Base-by-base conservation (phyloP, 2,329 filamentous ascomycete species). In the Ophiostoma ips region DNA sequence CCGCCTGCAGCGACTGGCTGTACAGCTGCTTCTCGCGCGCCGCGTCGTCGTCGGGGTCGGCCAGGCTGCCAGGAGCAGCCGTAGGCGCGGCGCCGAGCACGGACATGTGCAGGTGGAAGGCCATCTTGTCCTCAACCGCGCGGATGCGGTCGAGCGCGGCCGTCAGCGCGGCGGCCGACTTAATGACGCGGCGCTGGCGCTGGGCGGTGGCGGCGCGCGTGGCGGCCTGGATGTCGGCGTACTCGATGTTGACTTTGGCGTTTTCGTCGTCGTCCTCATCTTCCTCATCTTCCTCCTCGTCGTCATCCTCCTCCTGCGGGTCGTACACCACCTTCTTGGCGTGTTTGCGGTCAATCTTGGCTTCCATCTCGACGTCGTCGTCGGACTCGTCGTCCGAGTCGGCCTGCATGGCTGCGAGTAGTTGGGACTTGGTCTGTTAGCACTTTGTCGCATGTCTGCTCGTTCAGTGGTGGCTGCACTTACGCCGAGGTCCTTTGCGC, bases 1-100 rank as follows among this genome's bases (percentile, higher is more conserved):
- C 87, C 1, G 87, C 87, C 34, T 85, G 80, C 36, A 94, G 77
- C 45, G 84, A 84, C 69, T 96, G 89, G 59, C 84, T 81, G 73
- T 95, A 94, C 70, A 98, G 94, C 46, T 87, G 85, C 34, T 95
- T 74, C 69, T 98, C 92, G 56, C 92, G 87, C 67, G 83, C 84
- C 51, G 95, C 76, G 64, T 98, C 92, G 62, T 98, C 90, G 57
- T 90, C 83, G 53, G 92, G 77, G 61, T 96, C 89, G 52, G 78
- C 71, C 59, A 96, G 87, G 37, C 79, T 73, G 46, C 68, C 67
- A 47, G 71, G 5, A 8, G 24, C 24, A 8, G 24, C 70, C 28
- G 87, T 83, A 2, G 80, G 76, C 5, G 21, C 24, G 50, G 73
- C 66, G 36, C 85, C 81, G 16, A 81, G 76, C 49, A 96, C 68